Percentiles rank a stretch among this genome's conserved stretches.
Conservation (phyloP, 2,329 filamentous ascomycete species). For the Claviceps sp. region DNA sequence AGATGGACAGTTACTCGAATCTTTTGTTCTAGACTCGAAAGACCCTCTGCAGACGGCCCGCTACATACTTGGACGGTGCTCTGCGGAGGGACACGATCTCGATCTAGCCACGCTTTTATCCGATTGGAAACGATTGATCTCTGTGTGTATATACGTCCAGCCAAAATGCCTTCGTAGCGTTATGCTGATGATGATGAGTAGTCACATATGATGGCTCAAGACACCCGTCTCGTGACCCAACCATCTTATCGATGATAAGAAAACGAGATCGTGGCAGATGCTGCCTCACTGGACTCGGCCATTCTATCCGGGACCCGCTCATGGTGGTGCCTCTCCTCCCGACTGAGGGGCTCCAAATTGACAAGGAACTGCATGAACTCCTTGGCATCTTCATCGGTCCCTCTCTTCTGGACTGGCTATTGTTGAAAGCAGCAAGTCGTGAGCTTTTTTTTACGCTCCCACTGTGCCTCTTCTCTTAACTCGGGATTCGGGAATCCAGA, state of each 20-base stretch:
- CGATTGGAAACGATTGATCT: slow-evolving; percentile 4
- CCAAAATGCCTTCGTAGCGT: neutral
- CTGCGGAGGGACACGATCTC: neutral
- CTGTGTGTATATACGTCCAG: slow-evolving; percentile 1
- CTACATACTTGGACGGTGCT: slow-evolving; percentile 6
- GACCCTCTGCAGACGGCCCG: slow-evolving; percentile 4
- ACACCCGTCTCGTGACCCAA: neutral
- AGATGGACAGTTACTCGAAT: slow-evolving; percentile 5
- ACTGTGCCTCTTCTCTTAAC: too few relatives aligned
- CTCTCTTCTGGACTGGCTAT: neutral
- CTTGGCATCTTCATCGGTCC: neutral
- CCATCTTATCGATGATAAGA: neutral
- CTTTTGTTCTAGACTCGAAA: slow-evolving; percentile 3
- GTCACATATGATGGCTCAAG: neutral
- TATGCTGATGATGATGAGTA: neutral
- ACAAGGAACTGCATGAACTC: neutral
- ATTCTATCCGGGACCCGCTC: slow-evolving; percentile 2
- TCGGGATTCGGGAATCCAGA: too few relatives aligned
- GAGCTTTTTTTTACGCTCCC: too few relatives aligned
- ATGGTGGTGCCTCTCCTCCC: slow-evolving; percentile 2
- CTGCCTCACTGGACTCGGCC: neutral
- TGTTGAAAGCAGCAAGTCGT: slow-evolving; percentile 1
- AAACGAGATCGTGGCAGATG: slow-evolving; percentile 3
- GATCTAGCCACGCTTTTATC: neutral
- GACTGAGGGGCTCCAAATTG: neutral